These are phyloP conservation scores for Aphanomyces cochlioides DNA, from an alignment of 352 stramenopile genomes.

Conservation along the genomic window DNA sequence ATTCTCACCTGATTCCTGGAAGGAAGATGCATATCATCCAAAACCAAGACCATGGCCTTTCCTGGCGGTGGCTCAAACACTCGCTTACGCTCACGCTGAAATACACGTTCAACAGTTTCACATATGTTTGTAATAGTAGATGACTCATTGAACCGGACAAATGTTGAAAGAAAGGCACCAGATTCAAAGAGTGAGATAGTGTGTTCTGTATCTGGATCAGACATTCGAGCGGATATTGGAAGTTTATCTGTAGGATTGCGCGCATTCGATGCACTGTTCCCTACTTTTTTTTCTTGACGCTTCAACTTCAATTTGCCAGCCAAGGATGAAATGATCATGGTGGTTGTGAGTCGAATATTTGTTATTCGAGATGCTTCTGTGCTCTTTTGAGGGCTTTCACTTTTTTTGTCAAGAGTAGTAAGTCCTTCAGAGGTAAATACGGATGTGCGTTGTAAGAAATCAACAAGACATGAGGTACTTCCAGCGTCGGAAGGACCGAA, in stretches of 20 bases:
- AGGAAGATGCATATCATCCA: slow-evolving; percentile 55
- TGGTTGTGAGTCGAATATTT: slow-evolving; percentile 31
- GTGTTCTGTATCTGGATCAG: slow-evolving; percentile 3
- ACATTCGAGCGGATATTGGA: slow-evolving; percentile 13
- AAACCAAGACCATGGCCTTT: slow-evolving; percentile 47
- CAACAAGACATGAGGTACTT: slow-evolving; percentile 32
- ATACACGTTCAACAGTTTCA: slow-evolving; percentile 48
- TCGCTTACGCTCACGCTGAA: slow-evolving; percentile 48
- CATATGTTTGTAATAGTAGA: slow-evolving; percentile 32
- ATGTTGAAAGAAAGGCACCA: slow-evolving; percentile 45
- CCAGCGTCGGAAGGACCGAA: slow-evolving; percentile 37
- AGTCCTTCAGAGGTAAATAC: slow-evolving; percentile 8
- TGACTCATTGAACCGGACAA: slow-evolving; percentile 42
- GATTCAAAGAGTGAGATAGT: slow-evolving; percentile 38
- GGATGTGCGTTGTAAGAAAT: slow-evolving; percentile 20
- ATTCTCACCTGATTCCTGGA: neutral
- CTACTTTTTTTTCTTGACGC: neutral
- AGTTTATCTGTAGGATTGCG: too few relatives aligned
- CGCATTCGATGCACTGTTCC: too few relatives aligned
- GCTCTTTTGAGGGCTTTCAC: neutral
- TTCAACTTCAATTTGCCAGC: slow-evolving; percentile 1
- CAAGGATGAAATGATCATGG: slow-evolving; percentile 29
- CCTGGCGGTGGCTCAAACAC: slow-evolving; percentile 54
- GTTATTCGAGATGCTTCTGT: slow-evolving; percentile 37
- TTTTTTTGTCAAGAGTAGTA: slow-evolving; percentile 8